Base-by-base conservation (phyloP, 805 yeast genomes). In the Blastobotrys americana region DNA sequence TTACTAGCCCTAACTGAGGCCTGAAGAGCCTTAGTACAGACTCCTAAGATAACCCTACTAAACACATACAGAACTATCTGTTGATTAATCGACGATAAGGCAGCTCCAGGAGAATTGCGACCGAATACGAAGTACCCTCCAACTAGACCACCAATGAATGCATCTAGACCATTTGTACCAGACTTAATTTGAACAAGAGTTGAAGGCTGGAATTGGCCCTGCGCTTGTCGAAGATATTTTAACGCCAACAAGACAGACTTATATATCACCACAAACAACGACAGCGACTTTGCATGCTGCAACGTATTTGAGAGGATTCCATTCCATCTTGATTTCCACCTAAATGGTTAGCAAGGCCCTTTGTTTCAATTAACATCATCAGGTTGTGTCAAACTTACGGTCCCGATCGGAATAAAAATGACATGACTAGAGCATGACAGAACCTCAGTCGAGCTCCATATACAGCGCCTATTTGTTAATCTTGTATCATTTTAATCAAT, bases 31-130 rank as follows among this genome's bases (percentile, higher is more conserved):
- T 73, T 69, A 55, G 77, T 79, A 10, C 82, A 81, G 3, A 73
- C 41, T 0, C 84, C 90, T 35, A 84, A 57, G 41, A 77, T 57
- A 3, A 82, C 85, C 36, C 94, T 68, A 2, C 86, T 77, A 45
- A 80, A 73, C 49, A 86, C 81, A 55, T 84, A 84, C 41, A 84
- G 69, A 1, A 88, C 84, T 51, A 84, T 75, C 61, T 83, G 89
- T 50, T 78, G 82, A n/a, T 84, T 71, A 22, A 82, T 79, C 68
- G 73, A 16, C 59, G 65, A 49, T 60, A 49, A 46, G 8, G 49
- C 48, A 0, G 55, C 49, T 16, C 47, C 37, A 4, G 48, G 41
- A 8, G 50, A 41, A 21, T 42, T 43, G 31, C 69, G 64, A 0
- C 75, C 73, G 48, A 68, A 71, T 13, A 70, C 71, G 9, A 64